Percentiles rank a stretch among this genome's conserved stretches.
phyloP scores from a whole-genome alignment of 495 filamentous ascomycete species.

The Daldinia caldariorum region DNA sequence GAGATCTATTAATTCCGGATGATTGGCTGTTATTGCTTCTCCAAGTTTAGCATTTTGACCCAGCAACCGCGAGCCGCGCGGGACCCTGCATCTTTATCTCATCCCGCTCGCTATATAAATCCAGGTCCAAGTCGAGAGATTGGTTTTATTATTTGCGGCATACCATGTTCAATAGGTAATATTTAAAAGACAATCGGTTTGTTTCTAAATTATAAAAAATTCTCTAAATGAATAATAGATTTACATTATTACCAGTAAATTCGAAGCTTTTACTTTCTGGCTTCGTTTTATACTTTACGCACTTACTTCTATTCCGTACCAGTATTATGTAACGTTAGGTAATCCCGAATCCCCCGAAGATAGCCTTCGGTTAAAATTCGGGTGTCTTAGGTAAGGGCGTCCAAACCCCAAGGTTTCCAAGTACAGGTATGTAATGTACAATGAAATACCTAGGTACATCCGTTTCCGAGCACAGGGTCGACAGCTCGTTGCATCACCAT shows the following conservation, averaged over 20 bases:
- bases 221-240: too few species aligned
- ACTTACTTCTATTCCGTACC: too few species aligned
- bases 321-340: too few species aligned
- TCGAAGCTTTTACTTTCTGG: too few species aligned
- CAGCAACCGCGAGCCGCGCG: slow-evolving; percentile 27
- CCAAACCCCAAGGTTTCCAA: background rate
- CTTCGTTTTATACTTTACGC: background rate
- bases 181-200: background rate
- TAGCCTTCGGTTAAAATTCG: background rate
- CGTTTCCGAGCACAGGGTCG: background rate
- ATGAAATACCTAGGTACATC: background rate
- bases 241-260: too few species aligned
- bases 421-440: too few species aligned
- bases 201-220: too few species aligned
- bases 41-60: slow-evolving; percentile 28
- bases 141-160: background rate
- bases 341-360: background rate
- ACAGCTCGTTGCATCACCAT: slow-evolving; percentile 41
- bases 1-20: slow-evolving; percentile 23
- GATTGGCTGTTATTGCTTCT: slow-evolving; percentile 26
- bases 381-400: background rate
- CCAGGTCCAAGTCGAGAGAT: slow-evolving; percentile 11
- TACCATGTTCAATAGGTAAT: too few species aligned
- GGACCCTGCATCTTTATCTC: slow-evolving; percentile 13
- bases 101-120: background rate